Percentiles rank a stretch among this genome's conserved stretches.
phyloP scores from a whole-genome alignment of 352 stramenopile genomes.

The Phytophthora agathidicida region DNA sequence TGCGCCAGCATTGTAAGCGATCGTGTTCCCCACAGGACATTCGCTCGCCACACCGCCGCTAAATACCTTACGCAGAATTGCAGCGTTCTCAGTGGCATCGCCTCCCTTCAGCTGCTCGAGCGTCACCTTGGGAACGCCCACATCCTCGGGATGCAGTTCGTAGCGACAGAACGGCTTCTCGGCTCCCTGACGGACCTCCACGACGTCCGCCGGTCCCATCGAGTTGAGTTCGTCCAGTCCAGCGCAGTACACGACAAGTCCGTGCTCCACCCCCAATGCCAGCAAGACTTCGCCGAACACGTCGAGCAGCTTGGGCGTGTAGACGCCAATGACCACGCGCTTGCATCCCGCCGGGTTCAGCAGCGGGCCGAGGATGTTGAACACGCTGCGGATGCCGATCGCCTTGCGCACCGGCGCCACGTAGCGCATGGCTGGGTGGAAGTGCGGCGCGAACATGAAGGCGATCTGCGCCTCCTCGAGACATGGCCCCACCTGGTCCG shows the following conservation, averaged over 20 bases:
- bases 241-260: slow-evolving; percentile 97
- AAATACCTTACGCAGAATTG: slow-evolving; percentile 90
- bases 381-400: slow-evolving; percentile 96
- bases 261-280: slow-evolving; percentile 96
- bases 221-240: slow-evolving; percentile 99
- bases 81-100: slow-evolving; percentile 94
- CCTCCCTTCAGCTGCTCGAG: slow-evolving; percentile 96
- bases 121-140: slow-evolving; percentile 92
- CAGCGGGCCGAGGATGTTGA: slow-evolving; percentile 99
- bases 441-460: slow-evolving; percentile 98
- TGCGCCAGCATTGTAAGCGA: slow-evolving; percentile 98
- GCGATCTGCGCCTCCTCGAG: slow-evolving; percentile 93
- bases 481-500: slow-evolving; percentile 92
- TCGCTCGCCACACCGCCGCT: slow-evolving; percentile 86
- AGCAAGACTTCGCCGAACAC: slow-evolving; percentile 86
- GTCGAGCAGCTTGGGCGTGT: slow-evolving; percentile 92
- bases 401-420: slow-evolving; percentile 96
- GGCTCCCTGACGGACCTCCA: slow-evolving; percentile 66
- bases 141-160: slow-evolving; percentile 53
- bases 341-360: slow-evolving; percentile 97
- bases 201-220: slow-evolving; percentile 88
- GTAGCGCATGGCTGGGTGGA: slow-evolving; percentile 96
- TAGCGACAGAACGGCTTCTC: slow-evolving; percentile 52
- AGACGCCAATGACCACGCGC: slow-evolving; percentile 98
- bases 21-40: slow-evolving; percentile 96